Percentiles rank a stretch among this genome's conserved stretches.
Conservation (phyloP, 768 basidiomycete species). For the Trametes elegans region DNA sequence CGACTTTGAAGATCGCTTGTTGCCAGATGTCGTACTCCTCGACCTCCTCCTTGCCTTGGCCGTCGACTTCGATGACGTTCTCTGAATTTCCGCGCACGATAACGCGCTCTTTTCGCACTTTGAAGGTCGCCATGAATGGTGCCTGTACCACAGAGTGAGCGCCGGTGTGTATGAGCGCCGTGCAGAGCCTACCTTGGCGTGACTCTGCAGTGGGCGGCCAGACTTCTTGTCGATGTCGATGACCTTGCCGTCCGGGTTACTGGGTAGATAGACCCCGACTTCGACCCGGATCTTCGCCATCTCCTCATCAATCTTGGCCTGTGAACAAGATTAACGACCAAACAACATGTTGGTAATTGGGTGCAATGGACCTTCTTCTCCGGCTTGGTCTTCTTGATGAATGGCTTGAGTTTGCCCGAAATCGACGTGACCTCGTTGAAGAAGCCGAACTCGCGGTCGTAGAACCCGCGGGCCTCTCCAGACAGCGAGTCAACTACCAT, state of each 20-base stretch:
- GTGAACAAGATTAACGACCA: conserved; percentile 2
- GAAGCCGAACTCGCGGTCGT: conserved; percentile 93
- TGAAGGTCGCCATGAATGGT: conserved; percentile 99
- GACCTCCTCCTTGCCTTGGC: conserved; percentile 49
- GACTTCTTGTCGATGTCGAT: conserved; percentile 98
- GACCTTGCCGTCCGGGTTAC: conserved; percentile 94
- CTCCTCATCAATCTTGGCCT: conserved; percentile 99
- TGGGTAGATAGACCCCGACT: conserved; percentile 95
- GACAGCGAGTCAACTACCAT: conserved; percentile 82
- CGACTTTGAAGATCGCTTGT: conserved; percentile 99
- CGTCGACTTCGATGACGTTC: conserved; percentile 62
- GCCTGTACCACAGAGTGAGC: conserved; percentile 52
- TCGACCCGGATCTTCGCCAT: conserved; percentile 95
- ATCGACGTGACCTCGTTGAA: conserved; percentile 97
- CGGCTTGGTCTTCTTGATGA: conserved; percentile 89
- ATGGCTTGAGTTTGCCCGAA: conserved; percentile 95
- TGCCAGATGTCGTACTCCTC: conserved; percentile 89
- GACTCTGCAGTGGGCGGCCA: conserved; percentile 92
- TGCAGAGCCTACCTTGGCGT: conserved; percentile 75
- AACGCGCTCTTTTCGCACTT: conserved; percentile 84
- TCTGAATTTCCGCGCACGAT: conserved; percentile 71
- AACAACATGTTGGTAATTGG: neutral
- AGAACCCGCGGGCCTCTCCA: conserved; percentile 85
- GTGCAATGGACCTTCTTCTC: conserved; percentile 81
- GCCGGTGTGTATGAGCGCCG: neutral